phyloP scores from a whole-genome alignment of 495 filamentous ascomycete species.

The Penicillium nucicola region DNA sequence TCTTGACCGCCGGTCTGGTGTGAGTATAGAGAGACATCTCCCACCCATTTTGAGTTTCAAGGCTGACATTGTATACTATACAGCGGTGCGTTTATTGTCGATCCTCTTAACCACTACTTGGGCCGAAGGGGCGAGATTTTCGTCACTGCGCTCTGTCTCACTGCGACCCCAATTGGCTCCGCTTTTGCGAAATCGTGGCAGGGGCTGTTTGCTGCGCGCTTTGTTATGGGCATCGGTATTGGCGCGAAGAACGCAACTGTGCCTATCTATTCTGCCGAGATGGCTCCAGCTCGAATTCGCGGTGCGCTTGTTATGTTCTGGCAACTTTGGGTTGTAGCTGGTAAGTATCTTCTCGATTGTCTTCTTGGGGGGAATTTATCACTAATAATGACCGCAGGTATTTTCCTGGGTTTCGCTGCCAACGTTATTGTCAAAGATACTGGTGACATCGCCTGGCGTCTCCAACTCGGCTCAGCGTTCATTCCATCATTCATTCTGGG shows the following conservation, averaged over 20 bases:
- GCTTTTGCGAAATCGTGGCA: conserved; percentile 52
- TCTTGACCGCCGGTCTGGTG: conserved; percentile 29
- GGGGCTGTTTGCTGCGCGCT: conserved; percentile 50
- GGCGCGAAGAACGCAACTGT: conserved; percentile 60
- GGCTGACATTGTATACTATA: conserved; percentile 6
- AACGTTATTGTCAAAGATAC: conserved; percentile 58
- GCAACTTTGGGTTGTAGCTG: conserved; percentile 48
- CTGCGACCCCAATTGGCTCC: conserved; percentile 48
- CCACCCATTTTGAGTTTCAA: conserved; percentile 9
- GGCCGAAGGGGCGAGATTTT: conserved; percentile 58
- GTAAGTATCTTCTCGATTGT: conserved; percentile 2
- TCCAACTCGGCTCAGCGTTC: conserved; percentile 65
- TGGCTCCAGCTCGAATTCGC: conserved; percentile 56
- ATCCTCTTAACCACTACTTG: conserved; percentile 53
- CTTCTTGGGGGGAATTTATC: too few species aligned
- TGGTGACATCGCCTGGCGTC: conserved; percentile 58
- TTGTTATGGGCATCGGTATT: conserved; percentile 61
- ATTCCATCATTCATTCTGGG: conserved; percentile 62
- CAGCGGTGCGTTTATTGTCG: conserved; percentile 49
- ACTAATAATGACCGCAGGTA: conserved; percentile 46
- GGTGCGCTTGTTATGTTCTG: conserved; percentile 67
- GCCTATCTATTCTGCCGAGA: conserved; percentile 64
- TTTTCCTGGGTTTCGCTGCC: conserved; percentile 58
- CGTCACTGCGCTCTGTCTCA: conserved; percentile 50
- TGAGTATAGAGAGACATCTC: conserved; percentile 26